Conservation (phyloP, 768 basidiomycete species). For the Auriculariales sp. region DNA sequence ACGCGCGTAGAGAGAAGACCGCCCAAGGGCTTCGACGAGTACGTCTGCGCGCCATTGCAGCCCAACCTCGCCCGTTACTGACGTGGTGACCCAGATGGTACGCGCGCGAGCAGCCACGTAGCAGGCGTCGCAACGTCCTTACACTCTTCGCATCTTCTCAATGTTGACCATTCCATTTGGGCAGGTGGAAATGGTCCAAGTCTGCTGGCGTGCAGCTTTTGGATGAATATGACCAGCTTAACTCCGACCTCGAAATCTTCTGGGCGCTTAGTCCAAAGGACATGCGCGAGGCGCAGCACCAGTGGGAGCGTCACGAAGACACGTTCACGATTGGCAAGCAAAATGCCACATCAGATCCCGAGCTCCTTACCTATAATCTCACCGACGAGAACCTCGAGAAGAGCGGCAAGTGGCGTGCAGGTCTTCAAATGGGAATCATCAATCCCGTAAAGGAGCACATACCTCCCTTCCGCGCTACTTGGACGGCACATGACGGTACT, state of each 20-base stretch:
- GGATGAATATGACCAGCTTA: conserved; percentile 42
- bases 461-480: conserved; percentile 31
- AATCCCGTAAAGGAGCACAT: conserved; percentile 23
- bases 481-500: conserved; percentile 32
- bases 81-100: too few relatives aligned
- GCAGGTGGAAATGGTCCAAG: conserved; percentile 32
- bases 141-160: neutral
- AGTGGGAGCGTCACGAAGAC: conserved; percentile 18
- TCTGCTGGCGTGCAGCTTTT: conserved; percentile 31
- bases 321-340: conserved; percentile 22
- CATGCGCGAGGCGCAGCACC: conserved; percentile 14
- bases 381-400: conserved; percentile 8
- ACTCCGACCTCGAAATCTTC: conserved; percentile 26
- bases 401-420: neutral
- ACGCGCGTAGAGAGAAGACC: conserved; percentile 14
- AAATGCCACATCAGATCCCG: conserved; percentile 1
- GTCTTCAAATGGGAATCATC: conserved; percentile 17
- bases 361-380: too few relatives aligned
- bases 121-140: too few relatives aligned
- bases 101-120: neutral
- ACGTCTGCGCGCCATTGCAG: too few relatives aligned
- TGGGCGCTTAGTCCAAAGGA: conserved; percentile 25
- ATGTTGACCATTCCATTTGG: neutral
- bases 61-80: too few relatives aligned
- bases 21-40: conserved; percentile 30